Conservation (phyloP, 495 filamentous ascomycete species). For the Penicillium angulare region DNA sequence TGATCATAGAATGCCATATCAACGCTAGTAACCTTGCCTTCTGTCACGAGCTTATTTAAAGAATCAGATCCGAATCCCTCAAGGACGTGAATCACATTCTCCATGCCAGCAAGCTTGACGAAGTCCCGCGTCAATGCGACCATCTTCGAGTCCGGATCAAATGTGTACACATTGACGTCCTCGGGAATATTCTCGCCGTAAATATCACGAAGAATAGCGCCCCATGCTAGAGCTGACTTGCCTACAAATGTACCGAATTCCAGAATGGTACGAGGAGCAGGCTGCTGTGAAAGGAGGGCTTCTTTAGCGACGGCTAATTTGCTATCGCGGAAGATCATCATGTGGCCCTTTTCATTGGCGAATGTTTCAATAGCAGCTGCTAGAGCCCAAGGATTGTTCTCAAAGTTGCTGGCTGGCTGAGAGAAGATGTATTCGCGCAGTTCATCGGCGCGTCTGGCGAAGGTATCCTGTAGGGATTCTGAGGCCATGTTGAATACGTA, state of each 20-base stretch:
- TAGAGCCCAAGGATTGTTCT: slow-evolving; percentile 25
- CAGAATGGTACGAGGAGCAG: slow-evolving; percentile 23
- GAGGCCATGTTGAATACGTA: slow-evolving; percentile 2
- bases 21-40: slow-evolving; percentile 24
- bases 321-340: slow-evolving; percentile 25
- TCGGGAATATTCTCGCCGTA: slow-evolving; percentile 9
- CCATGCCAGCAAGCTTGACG: slow-evolving; percentile 25
- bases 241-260: slow-evolving; percentile 37
- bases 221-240: slow-evolving; percentile 31
- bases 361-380: slow-evolving; percentile 22
- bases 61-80: slow-evolving; percentile 26
- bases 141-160: slow-evolving; percentile 28
- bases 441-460: slow-evolving; percentile 11
- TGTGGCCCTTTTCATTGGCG: slow-evolving; percentile 14
- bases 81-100: slow-evolving; percentile 29
- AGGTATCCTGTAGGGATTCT: neutral
- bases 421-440: slow-evolving; percentile 25
- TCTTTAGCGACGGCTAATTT: slow-evolving; percentile 18
- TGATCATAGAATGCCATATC: slow-evolving; percentile 38
- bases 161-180: slow-evolving; percentile 29
- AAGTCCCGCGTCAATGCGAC: slow-evolving; percentile 24
- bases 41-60: slow-evolving; percentile 18
- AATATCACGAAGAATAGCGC: slow-evolving; percentile 28
- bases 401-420: slow-evolving; percentile 11
- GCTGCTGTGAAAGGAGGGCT: slow-evolving; percentile 12